Conservation (phyloP, 2,329 filamentous ascomycete species). For the Periconia sp. region DNA sequence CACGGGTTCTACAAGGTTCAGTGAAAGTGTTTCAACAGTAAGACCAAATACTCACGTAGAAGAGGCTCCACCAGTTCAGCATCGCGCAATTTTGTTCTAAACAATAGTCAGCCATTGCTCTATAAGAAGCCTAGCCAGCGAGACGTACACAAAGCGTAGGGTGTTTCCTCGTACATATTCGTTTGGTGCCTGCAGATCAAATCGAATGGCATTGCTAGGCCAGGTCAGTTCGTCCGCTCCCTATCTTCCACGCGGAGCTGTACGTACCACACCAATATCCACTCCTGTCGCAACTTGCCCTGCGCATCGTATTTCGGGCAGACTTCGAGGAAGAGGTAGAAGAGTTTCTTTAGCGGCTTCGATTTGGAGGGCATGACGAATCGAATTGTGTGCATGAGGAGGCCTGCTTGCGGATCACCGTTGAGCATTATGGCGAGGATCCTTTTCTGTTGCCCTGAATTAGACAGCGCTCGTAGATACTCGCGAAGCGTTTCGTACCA, state of each 20-base stretch:
- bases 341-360: constrained; percentile 94
- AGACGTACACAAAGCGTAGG: constrained; percentile 74
- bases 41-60: constrained; percentile 57
- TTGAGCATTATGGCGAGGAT: constrained; percentile 98
- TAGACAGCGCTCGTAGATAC: constrained; percentile 55
- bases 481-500: constrained; percentile 32
- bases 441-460: constrained; percentile 61
- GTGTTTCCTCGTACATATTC: constrained; percentile 98
- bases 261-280: constrained; percentile 94
- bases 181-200: constrained; percentile 95
- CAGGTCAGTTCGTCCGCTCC: constrained; percentile 19
- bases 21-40: background rate
- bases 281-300: constrained; percentile 98
- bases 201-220: constrained; percentile 89
- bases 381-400: constrained; percentile 99
- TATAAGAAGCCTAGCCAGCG: background rate
- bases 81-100: constrained; percentile 82
- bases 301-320: constrained; percentile 90
- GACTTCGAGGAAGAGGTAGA: constrained; percentile 99
- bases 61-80: constrained; percentile 95
- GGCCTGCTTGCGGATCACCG: constrained; percentile 89
- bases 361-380: constrained; percentile 99
- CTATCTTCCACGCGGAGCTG: background rate
- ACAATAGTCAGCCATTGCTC: constrained; percentile 15
- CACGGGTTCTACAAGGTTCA: constrained; percentile 62